Evolutionary conservation across 2,329 filamentous ascomycete species (phyloP), one percentile per base, ranked within the genome.

Genomic region (Alternaria conjuncta): DNA sequence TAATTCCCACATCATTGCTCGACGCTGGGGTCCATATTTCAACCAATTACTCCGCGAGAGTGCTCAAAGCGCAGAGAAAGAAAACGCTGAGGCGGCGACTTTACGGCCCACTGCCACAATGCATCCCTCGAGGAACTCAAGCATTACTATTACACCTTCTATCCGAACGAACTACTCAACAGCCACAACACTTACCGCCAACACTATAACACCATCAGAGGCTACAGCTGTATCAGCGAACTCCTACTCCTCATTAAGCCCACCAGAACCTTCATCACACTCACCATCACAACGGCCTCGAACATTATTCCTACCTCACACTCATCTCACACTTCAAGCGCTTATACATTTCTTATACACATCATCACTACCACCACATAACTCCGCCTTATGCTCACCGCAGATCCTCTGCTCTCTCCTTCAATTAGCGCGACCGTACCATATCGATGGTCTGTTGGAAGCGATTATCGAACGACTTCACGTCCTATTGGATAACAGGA

Each of bases 321-420:
- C 94, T 3, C 90, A 91, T 68, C 87, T 96, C 21, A 98, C 96
- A 1, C 85, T 98, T 20, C 92, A 97, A 77, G 92, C 96, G 0
- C 87, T 99, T 21, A 88, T 98, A 26, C 92, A 97, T 80, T 99
- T 92, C 76, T 86, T 99, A 10, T 99, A 99, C 80, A 97, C 95
- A 0, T 97, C 93, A 28, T 91, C 92, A 1, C 87, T 99, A 2
- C 95, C 96, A 0, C 85, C 91, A 0, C 87, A 89, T 1, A 88
- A 88, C 11, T 94, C 92, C 6, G 87, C 89, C 1, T 87, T 97
- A 30, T 97, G 94, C 77, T 97, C 94, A 0, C 95, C 96, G 0
- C 96, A 98, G 72, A 97, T 97, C 21, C 88, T 98, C 47, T 99
- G 96, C 83, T 97, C 95, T 9, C 87, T 99, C 6, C 86, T 99